Evolutionary conservation across 768 basidiomycete species (phyloP), one percentile per base, ranked within the genome.

Genomic region (Daedaleopsis sinensis): DNA sequence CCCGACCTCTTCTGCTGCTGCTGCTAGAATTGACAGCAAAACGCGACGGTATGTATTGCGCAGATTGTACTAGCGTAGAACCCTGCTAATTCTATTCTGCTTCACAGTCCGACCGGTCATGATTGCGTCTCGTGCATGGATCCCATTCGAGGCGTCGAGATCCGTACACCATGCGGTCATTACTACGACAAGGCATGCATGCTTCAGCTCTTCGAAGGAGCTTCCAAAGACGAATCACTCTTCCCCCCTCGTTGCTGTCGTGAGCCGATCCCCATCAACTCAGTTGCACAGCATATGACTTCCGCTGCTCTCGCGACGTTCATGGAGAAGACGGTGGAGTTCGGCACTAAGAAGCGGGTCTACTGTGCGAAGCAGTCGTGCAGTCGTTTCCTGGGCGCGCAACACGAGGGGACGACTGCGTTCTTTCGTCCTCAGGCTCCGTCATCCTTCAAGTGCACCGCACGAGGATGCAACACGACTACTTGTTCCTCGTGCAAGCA

Each of bases 201-300:
- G 24, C 66, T 68, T 5, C 62, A 71, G 23, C 72, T 79, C 39
- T 76, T 78, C 67, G 64, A 73, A 37, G 62, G 70, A 19, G 68
- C 77, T 0, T 71, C 67, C 3, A 65, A 58, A 21, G 79, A 79
- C 62, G 79, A 79, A 58, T 68, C 72, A 0, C 69, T 80, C 19
- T 78, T 71, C 63, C 79, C 78, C 4, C 78, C 79, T 35, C 72
- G 73, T 24, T 79, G 79, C 62, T 80, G 79, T 60, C 63, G 71
- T 36, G 66, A 66, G 35, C 59, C 61, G 9, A 75, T 80, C n/a
- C 64, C 75, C 35, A 47, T 73, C 37, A 12, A 37, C 13, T 62
- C 61, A 2, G 72, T 77, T 24, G 62, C 50, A 35, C 44, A 48
- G 2, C 70, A 76, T 55, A 61, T 79, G 32, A 24, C 68, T 5